Conservation (phyloP, 208 protist genomes). For the Leptomonas seymouri region DNA sequence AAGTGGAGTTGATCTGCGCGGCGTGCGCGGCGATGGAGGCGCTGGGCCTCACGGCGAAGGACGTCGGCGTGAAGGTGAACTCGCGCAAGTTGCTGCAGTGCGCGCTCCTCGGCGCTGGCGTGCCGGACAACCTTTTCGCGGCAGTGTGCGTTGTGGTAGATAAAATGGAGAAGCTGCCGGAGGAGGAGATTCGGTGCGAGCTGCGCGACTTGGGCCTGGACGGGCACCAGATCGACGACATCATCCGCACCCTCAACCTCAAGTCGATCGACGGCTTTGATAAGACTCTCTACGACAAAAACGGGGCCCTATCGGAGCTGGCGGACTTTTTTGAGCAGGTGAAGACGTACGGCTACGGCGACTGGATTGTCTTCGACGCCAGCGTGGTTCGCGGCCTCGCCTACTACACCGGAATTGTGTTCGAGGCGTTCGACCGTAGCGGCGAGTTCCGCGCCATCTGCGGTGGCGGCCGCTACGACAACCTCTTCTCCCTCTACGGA, state of each 20-base stretch:
- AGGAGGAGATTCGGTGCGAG: conserved; percentile 84
- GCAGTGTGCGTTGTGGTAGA: conserved; percentile 95
- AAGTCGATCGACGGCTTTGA: conserved; percentile 90
- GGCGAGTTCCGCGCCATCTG: conserved; percentile 95
- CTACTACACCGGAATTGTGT: conserved; percentile 97
- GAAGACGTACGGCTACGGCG: conserved; percentile 92
- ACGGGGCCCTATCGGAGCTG: conserved; percentile 88
- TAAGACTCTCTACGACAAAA: conserved; percentile 49
- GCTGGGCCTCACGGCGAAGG: conserved; percentile 85
- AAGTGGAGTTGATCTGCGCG: conserved; percentile 94
- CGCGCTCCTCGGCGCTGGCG: conserved; percentile 71
- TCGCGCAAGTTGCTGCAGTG: conserved; percentile 92
- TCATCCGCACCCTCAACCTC: conserved; percentile 78
- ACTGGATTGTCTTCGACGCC: conserved; percentile 95
- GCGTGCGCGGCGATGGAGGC: conserved; percentile 78
- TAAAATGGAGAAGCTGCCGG: conserved; percentile 94
- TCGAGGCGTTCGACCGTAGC: conserved; percentile 94
- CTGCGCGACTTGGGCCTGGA: conserved; percentile 67
- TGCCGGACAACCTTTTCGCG: conserved; percentile 84
- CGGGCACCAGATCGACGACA: conserved; percentile 62
- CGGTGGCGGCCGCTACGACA: conserved; percentile 96
- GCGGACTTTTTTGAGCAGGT: conserved; percentile 83
- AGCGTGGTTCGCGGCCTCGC: conserved; percentile 95
- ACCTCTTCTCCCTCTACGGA: conserved; percentile 93
- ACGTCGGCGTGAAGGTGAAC: conserved; percentile 94